These are phyloP conservation scores for Gossypium sturtianum DNA, from an alignment of 345 rosid species.

Conservation along the genomic window DNA sequence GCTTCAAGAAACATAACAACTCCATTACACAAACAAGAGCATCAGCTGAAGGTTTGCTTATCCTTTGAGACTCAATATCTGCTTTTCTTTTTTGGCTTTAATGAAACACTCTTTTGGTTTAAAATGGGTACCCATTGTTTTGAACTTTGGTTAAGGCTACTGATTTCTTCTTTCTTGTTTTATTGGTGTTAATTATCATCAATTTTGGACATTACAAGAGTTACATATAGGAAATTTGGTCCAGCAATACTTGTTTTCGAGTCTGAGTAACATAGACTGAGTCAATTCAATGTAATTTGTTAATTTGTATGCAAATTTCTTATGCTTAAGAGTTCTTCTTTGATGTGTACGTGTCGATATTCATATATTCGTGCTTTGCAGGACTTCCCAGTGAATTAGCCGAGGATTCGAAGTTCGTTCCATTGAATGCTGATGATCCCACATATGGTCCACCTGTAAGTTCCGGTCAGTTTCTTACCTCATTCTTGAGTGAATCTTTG, in stretches of 20 bases:
- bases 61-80: neutral
- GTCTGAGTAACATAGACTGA: neutral
- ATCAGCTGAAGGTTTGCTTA: conserved; percentile 38
- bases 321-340: neutral
- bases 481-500: neutral
- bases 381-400: conserved; percentile 45
- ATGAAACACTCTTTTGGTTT: neutral
- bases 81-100: neutral
- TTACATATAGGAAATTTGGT: too few relatives aligned
- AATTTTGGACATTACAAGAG: neutral
- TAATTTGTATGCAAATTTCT: neutral
- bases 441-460: conserved; percentile 85
- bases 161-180: neutral
- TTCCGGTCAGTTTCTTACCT: conserved; percentile 36
- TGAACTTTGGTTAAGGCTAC: neutral
- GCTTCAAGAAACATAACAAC: conserved; percentile 26
- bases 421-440: conserved; percentile 64
- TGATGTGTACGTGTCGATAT: neutral
- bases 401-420: conserved; percentile 81
- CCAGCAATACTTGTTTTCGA: neutral
- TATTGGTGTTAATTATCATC: neutral
- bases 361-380: conserved; percentile 13
- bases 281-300: neutral
- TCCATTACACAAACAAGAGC: conserved; percentile 21
- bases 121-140: neutral